These are phyloP conservation scores for Lolium rigidum DNA, from an alignment of 176 grass and related monocot species.

Conservation along the genomic window DNA sequence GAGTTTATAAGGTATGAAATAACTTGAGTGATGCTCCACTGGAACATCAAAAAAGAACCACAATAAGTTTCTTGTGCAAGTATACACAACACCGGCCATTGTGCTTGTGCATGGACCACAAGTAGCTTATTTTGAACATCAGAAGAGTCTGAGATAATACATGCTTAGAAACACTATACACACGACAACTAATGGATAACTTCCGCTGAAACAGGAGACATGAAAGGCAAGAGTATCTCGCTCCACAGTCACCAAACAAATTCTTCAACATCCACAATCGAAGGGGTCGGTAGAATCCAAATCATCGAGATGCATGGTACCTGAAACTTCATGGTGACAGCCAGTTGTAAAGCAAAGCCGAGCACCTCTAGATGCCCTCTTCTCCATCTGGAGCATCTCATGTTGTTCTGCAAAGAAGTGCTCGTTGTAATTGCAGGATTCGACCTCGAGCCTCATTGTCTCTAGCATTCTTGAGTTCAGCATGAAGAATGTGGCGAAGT, in stretches of 20 bases:
- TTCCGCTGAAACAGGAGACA: background rate
- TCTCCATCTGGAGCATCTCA: background rate
- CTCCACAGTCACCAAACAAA: background rate
- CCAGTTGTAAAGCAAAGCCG: background rate
- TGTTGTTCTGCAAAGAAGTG: background rate
- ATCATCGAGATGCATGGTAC: background rate
- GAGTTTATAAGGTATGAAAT: no score
- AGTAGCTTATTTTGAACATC: no score
- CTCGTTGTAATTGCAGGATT: background rate
- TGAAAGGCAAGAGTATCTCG: background rate
- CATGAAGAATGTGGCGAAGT: constrained; percentile 11
- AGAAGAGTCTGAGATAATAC: background rate
- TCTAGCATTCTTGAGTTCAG: constrained; percentile 26
- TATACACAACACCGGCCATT: background rate
- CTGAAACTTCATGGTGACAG: background rate
- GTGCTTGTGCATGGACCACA: background rate
- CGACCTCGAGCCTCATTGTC: background rate
- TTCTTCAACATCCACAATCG: background rate
- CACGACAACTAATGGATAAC: no score
- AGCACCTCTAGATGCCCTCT: constrained; percentile 27
- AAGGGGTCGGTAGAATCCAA: background rate
- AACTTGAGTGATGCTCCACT: no score
- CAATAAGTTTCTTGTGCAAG: background rate
- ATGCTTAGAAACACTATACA: background rate
- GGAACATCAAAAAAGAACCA: background rate